A percentile compares a stretch with the other conserved stretches of the same genome.
These are phyloP conservation scores for Rubia yunnanensis DNA, from an alignment of 257 asterid species.

Conservation along the genomic window DNA sequence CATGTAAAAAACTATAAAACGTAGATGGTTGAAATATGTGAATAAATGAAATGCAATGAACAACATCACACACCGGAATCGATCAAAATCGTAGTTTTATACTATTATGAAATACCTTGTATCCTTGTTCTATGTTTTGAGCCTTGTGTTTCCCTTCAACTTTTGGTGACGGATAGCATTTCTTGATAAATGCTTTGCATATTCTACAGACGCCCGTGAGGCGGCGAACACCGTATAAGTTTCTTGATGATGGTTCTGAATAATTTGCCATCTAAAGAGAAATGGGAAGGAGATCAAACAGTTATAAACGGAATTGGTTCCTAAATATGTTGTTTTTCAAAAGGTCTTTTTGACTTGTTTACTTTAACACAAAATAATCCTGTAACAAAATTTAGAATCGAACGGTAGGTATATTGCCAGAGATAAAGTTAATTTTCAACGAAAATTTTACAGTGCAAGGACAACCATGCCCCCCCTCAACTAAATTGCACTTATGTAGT, in stretches of 20 bases:
- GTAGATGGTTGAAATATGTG: too few relatives aligned
- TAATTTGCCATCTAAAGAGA: constrained; percentile 36
- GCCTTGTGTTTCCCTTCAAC: constrained; percentile 16
- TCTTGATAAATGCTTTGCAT: constrained; percentile 48
- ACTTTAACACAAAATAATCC: background rate
- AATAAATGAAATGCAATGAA: background rate
- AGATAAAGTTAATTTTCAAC: too few relatives aligned
- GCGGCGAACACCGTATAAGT: constrained; percentile 29
- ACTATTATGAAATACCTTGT: too few relatives aligned
- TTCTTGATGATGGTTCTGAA: constrained; percentile 37
- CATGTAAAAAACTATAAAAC: too few relatives aligned
- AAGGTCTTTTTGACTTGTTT: background rate
- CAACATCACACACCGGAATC: background rate
- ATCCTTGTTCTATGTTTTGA: constrained; percentile 21
- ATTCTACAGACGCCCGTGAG: constrained; percentile 35
- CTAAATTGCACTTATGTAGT: too few relatives aligned
- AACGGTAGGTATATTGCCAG: too few relatives aligned
- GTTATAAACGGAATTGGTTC: constrained; percentile 16
- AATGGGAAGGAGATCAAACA: background rate
- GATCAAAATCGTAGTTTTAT: background rate
- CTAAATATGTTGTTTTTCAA: background rate
- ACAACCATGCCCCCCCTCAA: too few relatives aligned
- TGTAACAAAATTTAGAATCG: background rate
- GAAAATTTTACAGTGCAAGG: background rate
- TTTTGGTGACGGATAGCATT: constrained; percentile 22